Evolutionary conservation across 1,139 yeast species (phyloP), one percentile per base, ranked within the genome.

Genomic region (Lodderomyces elongisporus): DNA sequence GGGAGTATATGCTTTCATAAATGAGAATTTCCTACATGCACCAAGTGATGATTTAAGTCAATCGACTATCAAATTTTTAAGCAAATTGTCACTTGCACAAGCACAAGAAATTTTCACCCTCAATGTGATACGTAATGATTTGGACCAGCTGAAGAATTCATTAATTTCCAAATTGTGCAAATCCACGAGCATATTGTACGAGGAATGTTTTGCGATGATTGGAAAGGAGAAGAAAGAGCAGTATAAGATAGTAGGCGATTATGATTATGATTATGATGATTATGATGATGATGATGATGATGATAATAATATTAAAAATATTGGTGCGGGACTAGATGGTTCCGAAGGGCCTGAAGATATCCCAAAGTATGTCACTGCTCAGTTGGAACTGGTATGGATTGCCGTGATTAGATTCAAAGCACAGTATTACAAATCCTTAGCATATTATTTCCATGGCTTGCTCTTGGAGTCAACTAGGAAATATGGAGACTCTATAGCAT

Each of bases 11-110:
- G 71, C 74, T 42, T 85, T 77, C 46, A 66, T 89, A 23, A 70
- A 81, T 32, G 91, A 85, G 46, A 85, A 84, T 57, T 91, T 91
- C 53, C 61, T 89, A 29, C 94, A 89, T 60, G 94, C 96, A 0
- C 96, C 97, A 0, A 78, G 91, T 5, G 66, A 72, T 3, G 98
- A 91, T 54, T 61, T 89, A 38, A 68, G 74, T 37, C 84, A 82
- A 32, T 76, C 80, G 21, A 79, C 88, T 1, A 77, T 85, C 14
- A 70, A 69, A 33, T 82, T 85, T 31, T 66, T 89, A 36, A 57
- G 70, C 12, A 72, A 71, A 43, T 56, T 89, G 39, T 76, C 80
- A 76, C 64, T 87, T 38, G 93, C 95, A 0, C 96, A 91, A 54
- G 85, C 93, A 2, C 96, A 88, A 52, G 96, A 91, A 47, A 71